Conservation (phyloP, 23 red algal genomes). For the Gracilariopsis chorda region DNA sequence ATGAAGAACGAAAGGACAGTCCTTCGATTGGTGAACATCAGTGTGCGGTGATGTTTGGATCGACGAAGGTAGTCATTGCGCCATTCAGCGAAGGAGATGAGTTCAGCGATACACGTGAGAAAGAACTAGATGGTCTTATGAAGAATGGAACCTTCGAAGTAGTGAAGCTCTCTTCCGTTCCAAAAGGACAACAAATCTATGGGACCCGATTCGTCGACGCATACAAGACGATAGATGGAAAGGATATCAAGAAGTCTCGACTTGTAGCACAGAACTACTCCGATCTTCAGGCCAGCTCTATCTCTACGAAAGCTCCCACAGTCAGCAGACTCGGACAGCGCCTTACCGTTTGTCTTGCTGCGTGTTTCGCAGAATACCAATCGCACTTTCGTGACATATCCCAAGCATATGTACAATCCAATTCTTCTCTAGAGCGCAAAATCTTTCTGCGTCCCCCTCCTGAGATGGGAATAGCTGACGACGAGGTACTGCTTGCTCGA, state of each 20-base stretch:
- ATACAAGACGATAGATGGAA: neutral
- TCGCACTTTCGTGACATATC: neutral
- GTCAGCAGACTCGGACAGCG: neutral
- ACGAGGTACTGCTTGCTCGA: neutral
- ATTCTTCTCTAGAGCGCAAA: neutral
- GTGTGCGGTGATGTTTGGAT: no score
- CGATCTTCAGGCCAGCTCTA: neutral
- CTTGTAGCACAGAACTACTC: neutral
- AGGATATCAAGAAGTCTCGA: neutral
- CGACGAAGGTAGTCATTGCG: no score
- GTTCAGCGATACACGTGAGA: no score
- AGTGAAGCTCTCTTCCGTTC: neutral
- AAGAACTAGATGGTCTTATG: constrained; percentile 1
- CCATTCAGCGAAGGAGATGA: no score
- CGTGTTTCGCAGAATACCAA: neutral
- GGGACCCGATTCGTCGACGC: neutral
- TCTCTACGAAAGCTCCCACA: neutral
- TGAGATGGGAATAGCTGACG: neutral
- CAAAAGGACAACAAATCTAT: neutral
- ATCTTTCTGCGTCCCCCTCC: neutral
- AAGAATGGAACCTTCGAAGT: neutral
- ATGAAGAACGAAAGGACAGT: no score
- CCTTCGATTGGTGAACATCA: no score
- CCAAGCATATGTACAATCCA: neutral
- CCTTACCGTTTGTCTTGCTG: neutral